A percentile compares a stretch with the other conserved stretches of the same genome.
Conservation (phyloP, 257 asterid species). For the Knoxia roxburghii region DNA sequence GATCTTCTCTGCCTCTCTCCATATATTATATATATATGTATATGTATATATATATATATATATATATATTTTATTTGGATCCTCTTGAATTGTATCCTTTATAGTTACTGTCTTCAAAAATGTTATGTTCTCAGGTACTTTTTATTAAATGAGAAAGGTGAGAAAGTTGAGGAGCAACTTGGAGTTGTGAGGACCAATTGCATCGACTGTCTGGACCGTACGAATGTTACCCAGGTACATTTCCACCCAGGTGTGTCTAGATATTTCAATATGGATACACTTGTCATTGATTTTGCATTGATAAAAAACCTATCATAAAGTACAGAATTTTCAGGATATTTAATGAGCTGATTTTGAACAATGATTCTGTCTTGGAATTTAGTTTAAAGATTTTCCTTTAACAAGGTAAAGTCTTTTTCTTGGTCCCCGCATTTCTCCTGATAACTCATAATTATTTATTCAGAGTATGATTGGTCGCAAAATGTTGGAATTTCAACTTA, state of each 20-base stretch:
- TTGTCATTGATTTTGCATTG: no score
- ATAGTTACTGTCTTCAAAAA: neutral
- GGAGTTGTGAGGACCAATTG: constrained; percentile 94
- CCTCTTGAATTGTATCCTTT: neutral
- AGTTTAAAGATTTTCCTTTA: neutral
- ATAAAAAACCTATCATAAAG: no score
- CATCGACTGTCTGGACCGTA: constrained; percentile 93
- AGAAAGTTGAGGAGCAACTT: constrained; percentile 65
- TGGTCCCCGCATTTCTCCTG: neutral
- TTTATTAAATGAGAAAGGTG: constrained; percentile 70
- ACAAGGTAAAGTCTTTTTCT: neutral
- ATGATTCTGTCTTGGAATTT: neutral
- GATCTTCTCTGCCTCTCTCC: neutral
- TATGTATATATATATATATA: no score
- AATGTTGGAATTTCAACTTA: constrained; percentile 86
- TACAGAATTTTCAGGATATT: neutral
- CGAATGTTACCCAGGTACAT: constrained; percentile 93
- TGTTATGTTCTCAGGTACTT: constrained; percentile 49
- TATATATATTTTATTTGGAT: neutral
- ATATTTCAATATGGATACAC: neutral
- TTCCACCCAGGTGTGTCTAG: constrained; percentile 4
- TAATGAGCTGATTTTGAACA: neutral
- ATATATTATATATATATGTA: no score
- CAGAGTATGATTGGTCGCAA: constrained; percentile 95
- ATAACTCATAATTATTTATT: constrained; percentile 9